Percentiles rank a stretch among this genome's conserved stretches.
Conservation (phyloP, 2,329 filamentous ascomycete genomes). For the Penicillium aurantiogriseum region DNA sequence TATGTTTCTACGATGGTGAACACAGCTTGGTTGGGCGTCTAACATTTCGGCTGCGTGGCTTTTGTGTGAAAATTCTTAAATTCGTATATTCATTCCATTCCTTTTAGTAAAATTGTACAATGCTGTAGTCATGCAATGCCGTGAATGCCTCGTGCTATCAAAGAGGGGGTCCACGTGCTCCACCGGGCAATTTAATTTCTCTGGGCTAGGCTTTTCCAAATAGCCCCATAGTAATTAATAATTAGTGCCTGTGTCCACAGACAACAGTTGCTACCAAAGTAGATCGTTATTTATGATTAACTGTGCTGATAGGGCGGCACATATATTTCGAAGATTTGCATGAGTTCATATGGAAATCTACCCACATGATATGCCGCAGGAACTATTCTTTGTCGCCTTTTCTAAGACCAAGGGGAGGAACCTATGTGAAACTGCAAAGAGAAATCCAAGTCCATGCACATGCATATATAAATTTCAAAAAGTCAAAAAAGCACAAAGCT, state of each 20-base stretch:
- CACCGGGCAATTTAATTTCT: conserved; percentile 7
- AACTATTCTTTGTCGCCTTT: background rate
- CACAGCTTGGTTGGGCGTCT: conserved; percentile 22
- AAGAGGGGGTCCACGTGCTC: conserved; percentile 2
- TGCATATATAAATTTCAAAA: background rate
- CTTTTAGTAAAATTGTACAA: background rate
- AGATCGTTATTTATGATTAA: background rate
- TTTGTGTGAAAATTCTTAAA: conserved; percentile 21
- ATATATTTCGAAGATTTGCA: too few species aligned
- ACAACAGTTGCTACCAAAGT: background rate
- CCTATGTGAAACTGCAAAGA: background rate
- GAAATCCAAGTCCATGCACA: background rate
- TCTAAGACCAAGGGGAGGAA: background rate
- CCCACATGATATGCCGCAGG: background rate
- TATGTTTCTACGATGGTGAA: conserved; percentile 17
- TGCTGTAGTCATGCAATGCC: background rate
- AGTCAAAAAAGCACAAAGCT: background rate
- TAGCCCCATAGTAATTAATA: conserved; percentile 1
- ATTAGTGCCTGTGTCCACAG: background rate
- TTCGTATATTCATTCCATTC: conserved; percentile 14
- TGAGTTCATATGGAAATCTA: background rate
- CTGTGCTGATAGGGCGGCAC: background rate
- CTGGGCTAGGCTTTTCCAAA: conserved; percentile 1
- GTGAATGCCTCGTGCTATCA: background rate
- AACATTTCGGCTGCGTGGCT: conserved; percentile 18